Base-by-base conservation (phyloP, 2,329 filamentous ascomycete genomes). In the Penicillium oxalicum region DNA sequence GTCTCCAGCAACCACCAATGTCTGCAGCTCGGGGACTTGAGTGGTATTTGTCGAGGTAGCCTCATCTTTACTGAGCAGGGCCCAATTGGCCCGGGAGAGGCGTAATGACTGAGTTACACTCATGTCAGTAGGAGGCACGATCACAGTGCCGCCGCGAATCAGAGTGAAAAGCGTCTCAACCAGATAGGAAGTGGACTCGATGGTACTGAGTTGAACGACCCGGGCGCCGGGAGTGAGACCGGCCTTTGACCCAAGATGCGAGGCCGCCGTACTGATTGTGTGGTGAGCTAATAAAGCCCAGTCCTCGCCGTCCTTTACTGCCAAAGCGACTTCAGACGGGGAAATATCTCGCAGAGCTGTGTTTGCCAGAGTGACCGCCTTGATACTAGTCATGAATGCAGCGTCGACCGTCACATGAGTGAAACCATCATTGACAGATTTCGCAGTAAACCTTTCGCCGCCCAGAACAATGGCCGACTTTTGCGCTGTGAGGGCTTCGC, bases 141-240 rank as follows among this genome's bases (percentile, higher is more conserved):
- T 18, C 28, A 44, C 9, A 13, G 32, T 44, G 34, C 41, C 34
- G 13, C 41, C 41, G 29, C 34, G 26, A 12, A 44, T 44, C 29
- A 44, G 34, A 24, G 41, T 34, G 34, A 34, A 44, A 28, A 44
- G 41, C 41, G 41, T 44, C 29, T 44, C 41, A n/a, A 29, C 41
- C 34, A 44, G 24, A 29, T 44, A 44, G 32, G 35, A 35, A 35
- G 41, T 29, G 18, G 41, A 44, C 18, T 29, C 26, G 24, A 18
- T 26, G 13, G 41, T 12, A 18, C 41, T 44, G 32, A 44, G 34
- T 29, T 44, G 41, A 28, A 44, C 25, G n/a, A 29, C 41, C 12
- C 41, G 41, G 12, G 41, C n/a, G 26, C 26, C 41, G 26, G 41
- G 18, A 35, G 28, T 12, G 13, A 44, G 18, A n/a, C 41, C 41